Base-by-base conservation (phyloP, 441 rosid species). In the Theobroma grandiflorum region DNA sequence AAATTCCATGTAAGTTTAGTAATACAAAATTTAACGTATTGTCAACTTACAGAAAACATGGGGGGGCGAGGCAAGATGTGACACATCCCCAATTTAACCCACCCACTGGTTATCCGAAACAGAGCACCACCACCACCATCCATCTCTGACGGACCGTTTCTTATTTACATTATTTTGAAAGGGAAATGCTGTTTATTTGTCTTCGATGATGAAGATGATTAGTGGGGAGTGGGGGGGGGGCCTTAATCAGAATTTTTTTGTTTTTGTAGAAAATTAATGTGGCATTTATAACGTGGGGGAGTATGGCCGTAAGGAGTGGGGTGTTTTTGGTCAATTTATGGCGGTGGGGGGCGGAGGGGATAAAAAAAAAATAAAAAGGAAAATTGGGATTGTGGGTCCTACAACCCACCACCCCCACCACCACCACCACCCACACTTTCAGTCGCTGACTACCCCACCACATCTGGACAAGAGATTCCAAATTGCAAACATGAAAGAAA, bases 401-500 rank as follows among this genome's bases (percentile, higher is more conserved):
- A 67, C 80, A 15, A 71, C 3, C 43, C 59, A 50, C 31, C 55
- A 18, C 43, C 59, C 33, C 31, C 55, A 18, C 16, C 71, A 70
- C 72, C 31, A 26, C 31, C 31, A 26, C 31, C 31, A 8, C 11
- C 37, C 81, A 71, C 63, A 40, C 14, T 52, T 2, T 15, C 38
- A 66, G 82, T 45, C 79, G 18, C 14, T 61, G 8, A 47, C 7
- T n/a, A 47, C 63, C 58, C 82, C 84, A 75, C 84, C 65, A 76
- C 79, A 73, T 72, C 78, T 79, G 77, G 81, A 83, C 89, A 83
- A 80, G 81, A 85, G 83, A 84, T 84, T 86, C 87, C 88, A 80
- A 85, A 47, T 84, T 70, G 83, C 82, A 75, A 80, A 80, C 83
- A 84, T 84, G 89, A 90, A 85, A 79, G 88, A 76, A 85, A 86